Base-by-base conservation (phyloP, 2,329 filamentous ascomycete species). In the Fusarium piperis region DNA sequence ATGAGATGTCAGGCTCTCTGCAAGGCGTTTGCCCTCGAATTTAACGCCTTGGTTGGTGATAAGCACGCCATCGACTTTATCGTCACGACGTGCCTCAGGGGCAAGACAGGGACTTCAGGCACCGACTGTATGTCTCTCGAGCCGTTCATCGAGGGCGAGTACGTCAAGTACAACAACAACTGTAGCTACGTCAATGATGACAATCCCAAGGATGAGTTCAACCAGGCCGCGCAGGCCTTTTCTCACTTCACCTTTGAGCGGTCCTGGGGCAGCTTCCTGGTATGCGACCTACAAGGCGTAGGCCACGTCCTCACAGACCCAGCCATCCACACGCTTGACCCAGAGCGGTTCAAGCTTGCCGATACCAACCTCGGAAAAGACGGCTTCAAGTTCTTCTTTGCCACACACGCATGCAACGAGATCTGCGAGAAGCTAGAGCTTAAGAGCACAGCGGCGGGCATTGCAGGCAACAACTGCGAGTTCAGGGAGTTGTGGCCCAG, bases 191-290 rank as follows among this genome's bases (percentile, higher is more conserved):
- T 82, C 23, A 78, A 78, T n/a, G 67, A 79, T 2, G 73, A 78
- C 8, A 51, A 68, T 2, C 64, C 67, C 8, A 20, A 41, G 2
- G 68, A 75, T 30, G 65, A 62, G 7, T 74, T 76, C 66, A 80
- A 78, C 59, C 60, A 74, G 18, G 74, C 77, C 2, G 81, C 81
- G 0, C 82, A 83, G 44, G 82, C 81, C 0, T 84, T 84, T 62
- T 83, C 80, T 0, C 82, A 84, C 60, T 83, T 83, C 41, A 83
- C 82, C 2, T 83, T 81, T 46, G 82, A 83, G 73, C 78, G 82
- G 1, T 83, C 82, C 0, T 68, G 68, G 55, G 82, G 81, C n/a
- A 62, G 64, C 15, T 77, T 83, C 33, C 30, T 83, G 1, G 78
- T 83, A 9, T 71, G 60, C 46, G 81, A 83, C 67, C 68, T 83